These are phyloP conservation scores for Phytophthora uliginosa DNA, from an alignment of 352 stramenopile species.

Conservation along the genomic window DNA sequence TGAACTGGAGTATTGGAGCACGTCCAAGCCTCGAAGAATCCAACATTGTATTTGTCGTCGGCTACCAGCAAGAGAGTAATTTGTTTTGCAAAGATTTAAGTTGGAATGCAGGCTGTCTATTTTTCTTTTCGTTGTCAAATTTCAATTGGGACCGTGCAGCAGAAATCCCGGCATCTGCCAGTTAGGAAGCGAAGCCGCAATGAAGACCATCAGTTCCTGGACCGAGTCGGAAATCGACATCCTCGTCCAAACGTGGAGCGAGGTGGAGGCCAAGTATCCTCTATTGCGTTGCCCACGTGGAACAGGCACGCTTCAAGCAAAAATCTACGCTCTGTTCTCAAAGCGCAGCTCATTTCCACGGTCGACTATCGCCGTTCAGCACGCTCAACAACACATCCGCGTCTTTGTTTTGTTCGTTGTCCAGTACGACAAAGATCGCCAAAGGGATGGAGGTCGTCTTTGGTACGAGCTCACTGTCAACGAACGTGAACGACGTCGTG, in stretches of 20 bases:
- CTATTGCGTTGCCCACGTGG: slow-evolving; percentile 13
- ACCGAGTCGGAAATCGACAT: slow-evolving; percentile 28
- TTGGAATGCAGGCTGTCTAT: neutral
- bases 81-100: neutral
- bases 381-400: slow-evolving; percentile 25
- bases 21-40: neutral
- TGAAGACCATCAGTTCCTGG: slow-evolving; percentile 25
- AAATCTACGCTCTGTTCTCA: slow-evolving; percentile 23
- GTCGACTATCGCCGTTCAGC: slow-evolving; percentile 6
- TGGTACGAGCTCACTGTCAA: slow-evolving; percentile 29
- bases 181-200: neutral
- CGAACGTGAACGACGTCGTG: slow-evolving; percentile 13
- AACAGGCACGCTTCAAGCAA: slow-evolving; percentile 14
- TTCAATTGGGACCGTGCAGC: slow-evolving; percentile 10
- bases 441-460: slow-evolving; percentile 14
- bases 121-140: neutral
- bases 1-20: neutral
- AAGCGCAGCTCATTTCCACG: slow-evolving; percentile 13
- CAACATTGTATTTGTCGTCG: neutral
- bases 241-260: slow-evolving; percentile 31
- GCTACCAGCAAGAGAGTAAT: neutral
- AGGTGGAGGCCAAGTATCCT: slow-evolving; percentile 31
- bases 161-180: neutral
- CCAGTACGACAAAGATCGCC: slow-evolving; percentile 23
- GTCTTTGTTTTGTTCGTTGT: slow-evolving; percentile 29